Base-by-base conservation (phyloP, 2,329 filamentous ascomycete genomes). In the Aaosphaeria arxii region DNA sequence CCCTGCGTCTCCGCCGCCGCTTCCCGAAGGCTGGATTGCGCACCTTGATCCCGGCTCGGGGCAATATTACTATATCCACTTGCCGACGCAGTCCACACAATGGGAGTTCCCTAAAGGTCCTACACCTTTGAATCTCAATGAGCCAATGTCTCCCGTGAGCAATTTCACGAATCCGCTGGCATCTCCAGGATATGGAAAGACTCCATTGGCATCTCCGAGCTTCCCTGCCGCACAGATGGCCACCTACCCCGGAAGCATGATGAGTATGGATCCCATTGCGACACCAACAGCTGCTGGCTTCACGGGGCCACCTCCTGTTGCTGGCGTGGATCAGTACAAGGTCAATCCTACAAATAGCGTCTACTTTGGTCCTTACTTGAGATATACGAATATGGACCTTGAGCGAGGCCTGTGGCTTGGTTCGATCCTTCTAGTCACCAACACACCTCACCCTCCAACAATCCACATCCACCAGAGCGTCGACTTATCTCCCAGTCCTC, bases 21-120 rank as follows among this genome's bases (percentile, higher is more conserved):
- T 99, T 11, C 94, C 94, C 5, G 94, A 99, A 73, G 94, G 94
- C 32, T 99, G 94, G 94, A 97, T 99, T 63, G 90, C 94, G 17
- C 94, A 97, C 69, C 79, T 97, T 4, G 94, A 99, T 67, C 88
- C 90, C 57, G 96, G 88, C 65, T 97, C 92, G 2, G 94, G 94
- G 1, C 92, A 97, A 66, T 99, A 97, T 71, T 99, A 99, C 71
- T 99, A 99, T 64, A 99, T 99, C 50, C 94, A 99, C 69, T 79
- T 99, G 30, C 88, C 91, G 1, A 91, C 89, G 0, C 94, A 97
- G 66, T 90, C 91, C 3, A 99, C 94, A 1, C 94, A 99, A 67
- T 99, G 94, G 94, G 94, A 99, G 64, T 97, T 97, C 58, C 94
- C 94, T 30, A 97, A 96, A 72, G 92, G 92, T 0, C 91, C 91